Conservation (phyloP, 805 yeast species). For the Lachancea sp. region DNA sequence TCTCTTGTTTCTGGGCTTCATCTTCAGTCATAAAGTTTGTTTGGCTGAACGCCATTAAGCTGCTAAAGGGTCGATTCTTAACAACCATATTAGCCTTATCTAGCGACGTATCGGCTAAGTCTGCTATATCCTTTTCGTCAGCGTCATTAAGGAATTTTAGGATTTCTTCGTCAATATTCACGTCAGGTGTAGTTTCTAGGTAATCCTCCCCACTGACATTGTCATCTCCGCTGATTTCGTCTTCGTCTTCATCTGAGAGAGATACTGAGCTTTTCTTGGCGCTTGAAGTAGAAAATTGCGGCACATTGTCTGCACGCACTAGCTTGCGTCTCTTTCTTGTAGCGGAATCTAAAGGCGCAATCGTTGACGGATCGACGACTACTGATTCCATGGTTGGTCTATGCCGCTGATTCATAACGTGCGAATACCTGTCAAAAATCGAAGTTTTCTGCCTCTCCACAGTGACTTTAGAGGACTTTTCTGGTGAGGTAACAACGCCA, state of each 20-base stretch:
- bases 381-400: constrained; percentile 14
- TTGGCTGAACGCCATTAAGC: constrained; percentile 53
- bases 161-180: constrained; percentile 55
- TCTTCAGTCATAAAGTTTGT: constrained; percentile 43
- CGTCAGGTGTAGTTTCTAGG: constrained; percentile 25
- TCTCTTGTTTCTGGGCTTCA: constrained; percentile 16
- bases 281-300: neutral
- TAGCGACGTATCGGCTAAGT: constrained; percentile 66
- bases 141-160: constrained; percentile 76
- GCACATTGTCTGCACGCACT: constrained; percentile 34
- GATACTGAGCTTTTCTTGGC: constrained; percentile 15
- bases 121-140: constrained; percentile 66
- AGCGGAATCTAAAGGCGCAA: constrained; percentile 7
- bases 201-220: constrained; percentile 33
- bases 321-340: constrained; percentile 34
- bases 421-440: constrained; percentile 34
- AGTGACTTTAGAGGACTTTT: constrained; percentile 33
- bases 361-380: constrained; percentile 11
- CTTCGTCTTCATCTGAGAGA: constrained; percentile 31
- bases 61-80: constrained; percentile 61
- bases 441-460: constrained; percentile 33
- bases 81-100: constrained; percentile 58
- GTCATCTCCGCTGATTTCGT: constrained; percentile 39
- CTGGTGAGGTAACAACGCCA: constrained; percentile 7
- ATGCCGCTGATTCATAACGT: constrained; percentile 22